Percentiles rank a stretch among this genome's conserved stretches.
These are phyloP conservation scores for Gentiana straminea DNA, from an alignment of 257 asterid species.

Conservation along the genomic window DNA sequence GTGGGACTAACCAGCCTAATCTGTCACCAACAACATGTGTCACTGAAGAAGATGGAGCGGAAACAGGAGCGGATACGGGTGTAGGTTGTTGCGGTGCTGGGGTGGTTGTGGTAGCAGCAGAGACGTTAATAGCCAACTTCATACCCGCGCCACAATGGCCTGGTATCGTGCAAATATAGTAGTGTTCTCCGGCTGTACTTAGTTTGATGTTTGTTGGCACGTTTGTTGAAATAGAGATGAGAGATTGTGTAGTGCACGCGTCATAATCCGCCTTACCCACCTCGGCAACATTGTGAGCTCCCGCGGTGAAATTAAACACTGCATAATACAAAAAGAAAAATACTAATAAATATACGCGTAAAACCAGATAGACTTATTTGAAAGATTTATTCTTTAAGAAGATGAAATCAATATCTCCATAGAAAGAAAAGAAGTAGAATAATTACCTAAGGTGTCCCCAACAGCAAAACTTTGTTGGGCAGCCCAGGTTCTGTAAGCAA, in stretches of 20 bases:
- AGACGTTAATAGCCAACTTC: conserved; percentile 54
- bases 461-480: conserved; percentile 28
- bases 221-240: conserved; percentile 25
- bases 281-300: conserved; percentile 42
- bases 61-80: conserved; percentile 14
- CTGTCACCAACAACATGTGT: conserved; percentile 19
- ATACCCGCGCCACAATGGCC: conserved; percentile 43
- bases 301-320: conserved; percentile 60
- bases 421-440: no score
- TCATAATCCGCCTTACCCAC: conserved; percentile 31
- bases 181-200: conserved; percentile 40
- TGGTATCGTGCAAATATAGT: conserved; percentile 39
- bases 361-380: no score
- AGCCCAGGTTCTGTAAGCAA: conserved; percentile 55
- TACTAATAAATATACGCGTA: neutral
- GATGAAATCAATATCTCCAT: no score
- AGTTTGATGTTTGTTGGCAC: conserved; percentile 48
- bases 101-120: conserved; percentile 19
- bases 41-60: conserved; percentile 9
- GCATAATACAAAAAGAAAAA: neutral
- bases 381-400: no score
- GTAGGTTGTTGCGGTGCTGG: conserved; percentile 18
- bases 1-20: conserved; percentile 32
- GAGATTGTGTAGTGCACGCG: conserved; percentile 36
- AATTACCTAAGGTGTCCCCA: conserved; percentile 54